These are phyloP conservation scores for Abrus precatorius DNA, from an alignment of 306 rosid species.

Conservation along the genomic window DNA sequence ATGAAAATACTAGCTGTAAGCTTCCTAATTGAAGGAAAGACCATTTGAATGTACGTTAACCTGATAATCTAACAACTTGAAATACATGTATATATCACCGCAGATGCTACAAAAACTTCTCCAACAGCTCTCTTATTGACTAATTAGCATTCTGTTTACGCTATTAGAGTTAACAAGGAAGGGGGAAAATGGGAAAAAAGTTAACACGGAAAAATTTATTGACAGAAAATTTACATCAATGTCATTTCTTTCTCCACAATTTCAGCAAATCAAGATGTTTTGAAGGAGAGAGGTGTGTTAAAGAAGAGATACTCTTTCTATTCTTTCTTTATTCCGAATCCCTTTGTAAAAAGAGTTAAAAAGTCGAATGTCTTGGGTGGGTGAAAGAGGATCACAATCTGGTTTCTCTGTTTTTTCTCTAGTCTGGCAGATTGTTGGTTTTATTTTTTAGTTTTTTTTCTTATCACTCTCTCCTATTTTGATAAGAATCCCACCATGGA, in stretches of 20 bases:
- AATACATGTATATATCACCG: too few relatives aligned
- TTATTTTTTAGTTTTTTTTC: slow-evolving; percentile 50
- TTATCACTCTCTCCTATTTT: slow-evolving; percentile 57
- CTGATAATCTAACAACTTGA: too few relatives aligned
- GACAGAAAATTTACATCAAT: slow-evolving; percentile 51
- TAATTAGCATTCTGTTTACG: neutral
- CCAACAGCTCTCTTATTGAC: neutral
- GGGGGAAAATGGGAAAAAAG: slow-evolving; percentile 39
- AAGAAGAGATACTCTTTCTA: slow-evolving; percentile 52
- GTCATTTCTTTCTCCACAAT: slow-evolving; percentile 49
- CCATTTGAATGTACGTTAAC: neutral
- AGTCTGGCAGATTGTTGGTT: slow-evolving; percentile 52
- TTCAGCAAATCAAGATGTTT: slow-evolving; percentile 40
- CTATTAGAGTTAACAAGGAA: too few relatives aligned
- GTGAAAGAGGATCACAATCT: slow-evolving; percentile 76
- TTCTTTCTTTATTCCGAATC: slow-evolving; percentile 57
- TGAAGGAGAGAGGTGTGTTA: slow-evolving; percentile 51
- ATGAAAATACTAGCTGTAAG: neutral
- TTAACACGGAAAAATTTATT: slow-evolving; percentile 45
- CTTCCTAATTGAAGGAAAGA: neutral
- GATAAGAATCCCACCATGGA: slow-evolving; percentile 64
- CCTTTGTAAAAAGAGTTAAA: slow-evolving; percentile 51
- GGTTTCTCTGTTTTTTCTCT: slow-evolving; percentile 55
- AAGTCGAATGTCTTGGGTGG: slow-evolving; percentile 55
- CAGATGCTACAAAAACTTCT: neutral